Conservation (phyloP, 768 basidiomycete genomes). For the Rickenella mellea region DNA sequence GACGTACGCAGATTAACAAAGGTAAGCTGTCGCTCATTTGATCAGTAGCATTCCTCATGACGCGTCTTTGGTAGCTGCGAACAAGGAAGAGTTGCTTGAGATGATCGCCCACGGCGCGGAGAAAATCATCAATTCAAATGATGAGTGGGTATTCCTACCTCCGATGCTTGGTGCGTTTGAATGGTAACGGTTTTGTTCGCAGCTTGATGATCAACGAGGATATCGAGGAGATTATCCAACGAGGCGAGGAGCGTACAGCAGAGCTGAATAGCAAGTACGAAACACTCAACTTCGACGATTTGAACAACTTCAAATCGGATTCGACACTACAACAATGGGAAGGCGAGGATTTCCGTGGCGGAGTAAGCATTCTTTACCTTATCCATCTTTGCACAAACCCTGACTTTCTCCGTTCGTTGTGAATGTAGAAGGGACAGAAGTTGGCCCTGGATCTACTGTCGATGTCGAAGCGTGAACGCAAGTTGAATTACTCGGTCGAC, state of each 20-base stretch:
- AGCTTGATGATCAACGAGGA: constrained; percentile 78
- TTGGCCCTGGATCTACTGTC: constrained; percentile 73
- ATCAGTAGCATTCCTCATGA: constrained; percentile 2
- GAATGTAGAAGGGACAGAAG: constrained; percentile 47
- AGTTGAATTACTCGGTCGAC: constrained; percentile 90
- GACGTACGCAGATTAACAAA: constrained; percentile 74
- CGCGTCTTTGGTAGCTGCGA: constrained; percentile 47
- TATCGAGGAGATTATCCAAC: constrained; percentile 87
- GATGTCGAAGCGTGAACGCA: constrained; percentile 81
- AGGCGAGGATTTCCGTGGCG: constrained; percentile 82
- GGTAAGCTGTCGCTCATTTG: constrained; percentile 28
- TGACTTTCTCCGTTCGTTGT: background rate
- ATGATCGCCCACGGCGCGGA: constrained; percentile 99
- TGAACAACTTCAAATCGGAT: constrained; percentile 96
- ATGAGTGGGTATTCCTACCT: constrained; percentile 44
- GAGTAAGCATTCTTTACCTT: constrained; percentile 31
- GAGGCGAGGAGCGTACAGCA: constrained; percentile 83
- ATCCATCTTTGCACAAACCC: background rate
- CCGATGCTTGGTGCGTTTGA: constrained; percentile 1
- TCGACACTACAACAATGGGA: constrained; percentile 91
- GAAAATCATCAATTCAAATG: constrained; percentile 79
- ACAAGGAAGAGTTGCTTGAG: constrained; percentile 92
- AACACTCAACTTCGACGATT: constrained; percentile 84
- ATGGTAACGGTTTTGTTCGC: constrained; percentile 1
- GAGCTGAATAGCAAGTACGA: constrained; percentile 91